Base-by-base conservation (phyloP, 202 grass and related monocot species). In the Zoysia matrella region DNA sequence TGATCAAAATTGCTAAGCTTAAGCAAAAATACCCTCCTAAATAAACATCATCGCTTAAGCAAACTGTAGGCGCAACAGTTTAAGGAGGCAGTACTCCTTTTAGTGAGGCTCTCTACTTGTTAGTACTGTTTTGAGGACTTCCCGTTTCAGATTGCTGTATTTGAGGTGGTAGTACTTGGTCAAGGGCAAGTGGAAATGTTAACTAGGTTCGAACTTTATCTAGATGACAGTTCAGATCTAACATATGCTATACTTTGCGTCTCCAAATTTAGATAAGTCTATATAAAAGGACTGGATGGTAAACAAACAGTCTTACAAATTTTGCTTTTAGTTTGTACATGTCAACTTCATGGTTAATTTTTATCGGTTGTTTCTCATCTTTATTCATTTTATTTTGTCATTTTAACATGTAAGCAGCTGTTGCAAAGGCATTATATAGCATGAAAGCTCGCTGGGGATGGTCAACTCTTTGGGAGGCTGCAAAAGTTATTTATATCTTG, bases 401-500 rank as follows among this genome's bases (percentile, higher is more conserved):
- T 68, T 58, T 6, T 65, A 61, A 49, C 67, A 7, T 81, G 7
- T 69, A 72, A 73, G 62, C 87, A 95, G 95, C 83, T 85, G 85
- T 98, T 69, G 78, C 76, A 67, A 89, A 73, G 76, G 85, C 95
- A 64, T 72, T 98, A 86, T 86, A 85, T 58, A 80, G 55, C 75
- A 87, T 91, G 72, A 92, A 89, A 76, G 83, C 86, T 82, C 81
- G 67, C 12, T 87, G 77, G 50, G 95, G 91, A 55, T 95, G 92
- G 95, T 93, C 74, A 81, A 86, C 84, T 86, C 81, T 98, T 47
- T 98, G 92, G 95, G 95, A 98, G 89, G 92, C 95, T 83, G 95
- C 85, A 73, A 91, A 95, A 80, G 48, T 95, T 50, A 90, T 95
- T 76, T 98, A 95, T 81, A 90, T 94, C 49, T 57, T 95, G 77